Conservation (phyloP, 768 basidiomycete species). For the Russula sp. region DNA sequence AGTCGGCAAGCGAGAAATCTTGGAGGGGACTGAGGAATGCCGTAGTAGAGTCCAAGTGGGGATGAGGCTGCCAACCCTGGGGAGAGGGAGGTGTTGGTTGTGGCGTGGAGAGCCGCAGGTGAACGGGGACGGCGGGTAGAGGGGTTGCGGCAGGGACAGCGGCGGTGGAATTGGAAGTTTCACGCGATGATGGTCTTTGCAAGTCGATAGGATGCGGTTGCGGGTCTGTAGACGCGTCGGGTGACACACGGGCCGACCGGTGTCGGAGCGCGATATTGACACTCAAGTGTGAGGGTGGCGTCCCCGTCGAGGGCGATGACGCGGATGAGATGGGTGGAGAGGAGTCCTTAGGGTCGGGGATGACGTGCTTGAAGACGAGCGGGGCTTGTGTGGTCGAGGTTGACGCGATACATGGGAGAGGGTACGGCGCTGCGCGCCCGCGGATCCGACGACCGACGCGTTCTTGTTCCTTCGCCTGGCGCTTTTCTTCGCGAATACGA, state of each 20-base stretch:
- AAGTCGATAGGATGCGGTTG: background rate
- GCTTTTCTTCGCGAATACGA: slow-evolving; percentile 19
- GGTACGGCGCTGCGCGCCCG: slow-evolving; percentile 11
- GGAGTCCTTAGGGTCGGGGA: background rate
- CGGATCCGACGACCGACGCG: slow-evolving; percentile 13
- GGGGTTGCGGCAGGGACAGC: background rate
- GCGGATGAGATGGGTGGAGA: slow-evolving; percentile 2
- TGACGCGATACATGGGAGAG: slow-evolving; percentile 4
- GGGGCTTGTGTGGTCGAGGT: background rate
- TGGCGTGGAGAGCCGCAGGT: background rate
- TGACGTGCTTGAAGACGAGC: background rate
- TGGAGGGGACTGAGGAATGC: background rate
- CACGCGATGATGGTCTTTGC: background rate
- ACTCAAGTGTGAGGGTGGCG: background rate
- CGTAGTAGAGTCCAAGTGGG: background rate
- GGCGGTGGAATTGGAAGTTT: background rate
- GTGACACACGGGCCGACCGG: background rate
- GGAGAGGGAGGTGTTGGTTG: background rate
- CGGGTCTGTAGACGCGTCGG: background rate
- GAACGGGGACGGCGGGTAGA: background rate
- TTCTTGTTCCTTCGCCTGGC: slow-evolving; percentile 15
- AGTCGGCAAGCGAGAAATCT: background rate
- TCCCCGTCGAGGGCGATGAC: background rate
- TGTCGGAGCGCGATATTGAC: background rate
- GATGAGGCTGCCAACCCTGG: slow-evolving; percentile 1